These are phyloP conservation scores for Plasmodium relictum DNA, from an alignment of 169 alveolate species.

Conservation along the genomic window DNA sequence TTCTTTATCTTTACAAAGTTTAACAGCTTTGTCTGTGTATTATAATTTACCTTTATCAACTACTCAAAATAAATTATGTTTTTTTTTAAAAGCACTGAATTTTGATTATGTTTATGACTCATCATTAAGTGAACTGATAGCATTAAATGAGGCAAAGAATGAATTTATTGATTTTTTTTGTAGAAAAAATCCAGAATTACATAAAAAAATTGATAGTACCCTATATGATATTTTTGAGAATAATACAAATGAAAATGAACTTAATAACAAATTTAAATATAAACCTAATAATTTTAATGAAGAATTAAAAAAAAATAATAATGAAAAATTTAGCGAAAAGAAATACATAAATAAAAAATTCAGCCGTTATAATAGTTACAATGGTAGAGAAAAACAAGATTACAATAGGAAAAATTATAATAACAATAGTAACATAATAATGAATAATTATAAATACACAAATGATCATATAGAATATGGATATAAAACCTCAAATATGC, in stretches of 20 bases:
- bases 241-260: not conserved
- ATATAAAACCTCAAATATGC: not conserved
- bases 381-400: not conserved
- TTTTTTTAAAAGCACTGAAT: constrained; percentile 74
- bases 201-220: not conserved
- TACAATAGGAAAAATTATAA: not conserved
- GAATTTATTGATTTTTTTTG: constrained; percentile 69
- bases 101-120: constrained; percentile 78
- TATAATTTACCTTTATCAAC: constrained; percentile 69
- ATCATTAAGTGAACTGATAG: constrained; percentile 75
- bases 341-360: not conserved
- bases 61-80: constrained; percentile 78
- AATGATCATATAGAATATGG: not conserved
- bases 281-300: not conserved
- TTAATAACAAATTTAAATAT: too few relatives aligned
- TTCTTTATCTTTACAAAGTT: constrained; percentile 88
- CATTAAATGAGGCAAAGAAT: constrained; percentile 52
- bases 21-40: constrained; percentile 85
- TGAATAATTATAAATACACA: not conserved
- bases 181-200: not conserved
- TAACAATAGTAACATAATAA: not conserved
- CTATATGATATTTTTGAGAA: not conserved
- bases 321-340: not conserved
- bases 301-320: not conserved
- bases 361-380: not conserved